These are phyloP conservation scores for Quercus alba DNA, from an alignment of 306 rosid genomes.

Conservation along the genomic window DNA sequence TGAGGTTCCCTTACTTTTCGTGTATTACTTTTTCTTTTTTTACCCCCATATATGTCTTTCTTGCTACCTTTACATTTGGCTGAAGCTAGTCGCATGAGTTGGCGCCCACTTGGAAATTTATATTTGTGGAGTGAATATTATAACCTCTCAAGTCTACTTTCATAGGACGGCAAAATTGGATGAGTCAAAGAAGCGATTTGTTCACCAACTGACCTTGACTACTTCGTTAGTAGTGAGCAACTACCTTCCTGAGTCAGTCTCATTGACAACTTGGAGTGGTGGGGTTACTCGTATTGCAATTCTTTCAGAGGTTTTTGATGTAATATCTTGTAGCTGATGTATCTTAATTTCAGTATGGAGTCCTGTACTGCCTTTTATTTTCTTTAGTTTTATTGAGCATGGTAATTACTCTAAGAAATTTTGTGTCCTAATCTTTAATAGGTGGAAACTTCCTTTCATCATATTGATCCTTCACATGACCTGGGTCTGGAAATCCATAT, in stretches of 20 bases:
- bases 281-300: constrained; percentile 56
- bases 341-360: neutral
- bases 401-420: constrained; percentile 1
- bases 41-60: no score
- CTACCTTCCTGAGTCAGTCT: constrained; percentile 72
- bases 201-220: constrained; percentile 70
- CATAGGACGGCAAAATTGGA: constrained; percentile 62
- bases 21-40: no score
- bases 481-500: constrained; percentile 66
- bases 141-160: constrained; percentile 74
- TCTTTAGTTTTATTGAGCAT: constrained; percentile 1
- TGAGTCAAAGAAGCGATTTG: constrained; percentile 52
- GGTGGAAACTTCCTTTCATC: constrained; percentile 77
- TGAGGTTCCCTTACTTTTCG: no score
- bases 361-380: constrained; percentile 5
- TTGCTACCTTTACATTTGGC: no score
- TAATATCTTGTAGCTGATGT: neutral
- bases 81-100: no score
- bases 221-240: constrained; percentile 68
- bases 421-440: constrained; percentile 18
- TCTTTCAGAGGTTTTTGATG: constrained; percentile 80
- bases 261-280: constrained; percentile 57
- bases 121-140: constrained; percentile 86
- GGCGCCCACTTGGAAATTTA: no score
- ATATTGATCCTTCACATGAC: constrained; percentile 91